A percentile compares a stretch with the other conserved stretches of the same genome.
phyloP scores from a whole-genome alignment of 495 filamentous ascomycete genomes.

The Penicillium dipodomyicola region DNA sequence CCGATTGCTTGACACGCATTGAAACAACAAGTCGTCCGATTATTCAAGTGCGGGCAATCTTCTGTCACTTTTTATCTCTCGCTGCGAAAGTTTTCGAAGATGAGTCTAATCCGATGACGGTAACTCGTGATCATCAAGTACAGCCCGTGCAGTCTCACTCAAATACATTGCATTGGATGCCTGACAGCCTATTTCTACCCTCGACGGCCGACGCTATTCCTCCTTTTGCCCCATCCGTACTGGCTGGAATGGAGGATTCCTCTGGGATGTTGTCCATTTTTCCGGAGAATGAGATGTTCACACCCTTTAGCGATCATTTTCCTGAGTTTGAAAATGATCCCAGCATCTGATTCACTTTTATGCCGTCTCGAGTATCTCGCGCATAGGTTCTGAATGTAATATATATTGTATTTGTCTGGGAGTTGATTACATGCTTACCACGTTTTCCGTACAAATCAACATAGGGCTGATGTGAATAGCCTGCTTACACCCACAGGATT shows the following conservation, averaged over 20 bases:
- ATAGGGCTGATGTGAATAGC: not conserved
- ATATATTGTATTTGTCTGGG: not conserved
- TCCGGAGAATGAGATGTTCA: not conserved
- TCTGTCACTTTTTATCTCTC: not conserved
- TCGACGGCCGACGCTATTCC: not conserved
- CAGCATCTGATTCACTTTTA: not conserved
- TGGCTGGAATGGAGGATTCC: not conserved
- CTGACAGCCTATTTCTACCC: not conserved
- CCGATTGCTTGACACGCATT: not conserved
- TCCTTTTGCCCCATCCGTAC: not conserved
- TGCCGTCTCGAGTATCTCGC: not conserved
- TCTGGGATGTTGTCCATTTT: not conserved
- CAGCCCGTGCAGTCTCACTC: not conserved
- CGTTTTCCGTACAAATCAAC: not conserved
- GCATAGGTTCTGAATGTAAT: not conserved
- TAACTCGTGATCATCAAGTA: not conserved
- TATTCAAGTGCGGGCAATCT: not conserved
- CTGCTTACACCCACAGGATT: not conserved
- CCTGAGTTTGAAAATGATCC: not conserved
- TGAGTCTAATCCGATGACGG: not conserved
- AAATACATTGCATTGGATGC: not conserved
- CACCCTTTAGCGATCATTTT: not conserved
- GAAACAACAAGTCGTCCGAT: not conserved
- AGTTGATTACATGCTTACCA: not conserved
- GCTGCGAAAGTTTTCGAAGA: not conserved